Evolutionary conservation across 805 yeast species (phyloP), one percentile per base, ranked within the genome.

Genomic region (Lipomyces kockii): DNA sequence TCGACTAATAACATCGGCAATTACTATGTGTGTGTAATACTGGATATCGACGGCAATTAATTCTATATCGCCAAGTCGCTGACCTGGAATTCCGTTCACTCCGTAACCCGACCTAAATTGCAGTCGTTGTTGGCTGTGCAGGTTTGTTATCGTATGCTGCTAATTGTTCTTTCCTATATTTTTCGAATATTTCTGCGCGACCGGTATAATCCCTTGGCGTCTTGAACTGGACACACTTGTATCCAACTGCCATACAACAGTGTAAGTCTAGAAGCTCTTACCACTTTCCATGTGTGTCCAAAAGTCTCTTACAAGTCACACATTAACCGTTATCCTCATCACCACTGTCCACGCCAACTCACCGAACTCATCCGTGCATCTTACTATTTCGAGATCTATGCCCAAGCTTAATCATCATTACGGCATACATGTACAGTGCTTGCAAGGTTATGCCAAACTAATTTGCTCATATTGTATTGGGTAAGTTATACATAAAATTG

Each of bases 1-100:
- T 89, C 90, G 73, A 89, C 90, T 62, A 90, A 79, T 62, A 92
- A 90, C 97, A 92, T 91, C 14, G 49, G 9, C n/a, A n/a, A 43
- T 43, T 17, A 17, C 12, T 37, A 12, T 14, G 43, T 14, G 11
- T 17, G 20, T n/a, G 49, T n/a, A 43, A 6, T 8, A 8, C 49
- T 17, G 49, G 49, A 43, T 8, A n/a, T 43, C n/a, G 49, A 14
- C 49, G 20, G 39, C 14, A 43, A 43, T 8, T n/a, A n/a, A 43
- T 29, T n/a, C 32, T 29, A 43, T 43, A 17, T 8, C 20, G 25
- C 9, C 49, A 17, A 17, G 49, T n/a, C 49, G 22, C 49, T 43
- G 11, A 43, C 22, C 25, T 43, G 49, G 49, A n/a, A 43, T 43
- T 35, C 43, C 17, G 43, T 37, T n/a, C 49, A 17, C 49, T 43